Conservation (phyloP, 2,329 filamentous ascomycete species). For the Tolypocladium sp. region DNA sequence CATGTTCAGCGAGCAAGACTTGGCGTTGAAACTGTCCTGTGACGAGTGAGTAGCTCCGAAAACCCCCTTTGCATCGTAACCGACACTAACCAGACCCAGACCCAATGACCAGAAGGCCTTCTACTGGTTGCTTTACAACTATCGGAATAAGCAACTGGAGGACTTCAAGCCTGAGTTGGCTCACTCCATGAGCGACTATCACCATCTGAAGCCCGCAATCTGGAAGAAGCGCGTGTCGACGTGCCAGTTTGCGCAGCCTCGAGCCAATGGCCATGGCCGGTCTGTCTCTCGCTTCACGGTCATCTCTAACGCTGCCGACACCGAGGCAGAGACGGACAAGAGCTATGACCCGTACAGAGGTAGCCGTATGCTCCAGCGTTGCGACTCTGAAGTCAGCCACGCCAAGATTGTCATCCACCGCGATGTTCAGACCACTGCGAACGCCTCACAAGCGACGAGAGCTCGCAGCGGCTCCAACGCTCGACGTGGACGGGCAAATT, state of each 20-base stretch:
- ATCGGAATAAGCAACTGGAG: constrained; percentile 76
- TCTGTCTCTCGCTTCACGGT: constrained; percentile 55
- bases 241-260: constrained; percentile 44
- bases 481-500: constrained; percentile 18
- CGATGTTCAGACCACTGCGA: constrained; percentile 22
- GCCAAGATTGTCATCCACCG: constrained; percentile 63
- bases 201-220: constrained; percentile 56
- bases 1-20: constrained; percentile 62
- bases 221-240: constrained; percentile 55
- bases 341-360: constrained; percentile 83
- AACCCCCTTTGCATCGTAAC: background rate
- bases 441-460: constrained; percentile 18
- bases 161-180: constrained; percentile 73
- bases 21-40: constrained; percentile 59
- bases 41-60: constrained; percentile 43
- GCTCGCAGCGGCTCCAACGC: constrained; percentile 25
- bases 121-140: constrained; percentile 75
- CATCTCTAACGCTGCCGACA: constrained; percentile 51
- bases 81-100: constrained; percentile 31
- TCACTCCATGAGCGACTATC: constrained; percentile 88
- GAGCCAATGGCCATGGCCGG: constrained; percentile 37
- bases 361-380: constrained; percentile 39
- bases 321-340: constrained; percentile 37
- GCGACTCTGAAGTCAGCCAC: constrained; percentile 44
- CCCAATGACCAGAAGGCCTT: constrained; percentile 89